A percentile compares a stretch with the other conserved stretches of the same genome.
Evolutionary conservation across 2,329 filamentous ascomycete genomes (phyloP).

Genomic region (Penicillium vulpinum): DNA sequence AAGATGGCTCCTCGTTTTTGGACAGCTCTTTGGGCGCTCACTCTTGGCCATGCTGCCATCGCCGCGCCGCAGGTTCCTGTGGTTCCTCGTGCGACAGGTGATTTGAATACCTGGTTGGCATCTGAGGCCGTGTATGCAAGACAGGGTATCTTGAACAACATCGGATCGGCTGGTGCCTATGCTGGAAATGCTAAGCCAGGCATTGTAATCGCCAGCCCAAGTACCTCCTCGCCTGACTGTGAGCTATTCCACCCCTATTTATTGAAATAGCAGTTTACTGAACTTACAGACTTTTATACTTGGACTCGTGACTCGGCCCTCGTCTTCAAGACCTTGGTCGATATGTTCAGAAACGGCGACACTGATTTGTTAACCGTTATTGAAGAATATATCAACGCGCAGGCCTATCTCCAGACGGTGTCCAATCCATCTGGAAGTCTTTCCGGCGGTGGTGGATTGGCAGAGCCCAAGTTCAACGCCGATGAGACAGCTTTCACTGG

Average conservation of each 20-base stretch:
- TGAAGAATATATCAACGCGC: conserved; percentile 66
- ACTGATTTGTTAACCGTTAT: conserved; percentile 60
- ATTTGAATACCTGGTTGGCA: conserved; percentile 28
- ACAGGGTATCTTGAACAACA: conserved; percentile 56
- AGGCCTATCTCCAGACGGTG: conserved; percentile 66
- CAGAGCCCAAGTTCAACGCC: conserved; percentile 72
- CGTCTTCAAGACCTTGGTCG: conserved; percentile 67
- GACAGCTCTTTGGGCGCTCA: conserved; percentile 22
- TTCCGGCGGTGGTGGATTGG: conserved; percentile 53
- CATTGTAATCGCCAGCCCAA: conserved; percentile 58
- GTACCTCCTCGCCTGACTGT: conserved; percentile 57
- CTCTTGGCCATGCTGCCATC: conserved; percentile 19
- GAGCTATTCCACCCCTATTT: conserved; percentile 3
- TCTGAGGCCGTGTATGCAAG: conserved; percentile 53
- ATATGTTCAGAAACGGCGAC: conserved; percentile 65
- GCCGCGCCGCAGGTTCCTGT: conserved; percentile 16
- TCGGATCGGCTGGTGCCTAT: conserved; percentile 53
- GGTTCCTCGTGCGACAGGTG: conserved; percentile 18
- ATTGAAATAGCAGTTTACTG: not conserved
- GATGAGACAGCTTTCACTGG: conserved; percentile 63
- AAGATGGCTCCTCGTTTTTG: conserved; percentile 22
- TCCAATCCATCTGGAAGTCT: conserved; percentile 67
- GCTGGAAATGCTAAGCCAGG: conserved; percentile 52
- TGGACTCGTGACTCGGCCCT: conserved; percentile 76
- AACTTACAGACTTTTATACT: conserved; percentile 68